A percentile compares a stretch with the other conserved stretches of the same genome.
phyloP scores from a whole-genome alignment of 495 filamentous ascomycete genomes.

The Xylaria telfairii region DNA sequence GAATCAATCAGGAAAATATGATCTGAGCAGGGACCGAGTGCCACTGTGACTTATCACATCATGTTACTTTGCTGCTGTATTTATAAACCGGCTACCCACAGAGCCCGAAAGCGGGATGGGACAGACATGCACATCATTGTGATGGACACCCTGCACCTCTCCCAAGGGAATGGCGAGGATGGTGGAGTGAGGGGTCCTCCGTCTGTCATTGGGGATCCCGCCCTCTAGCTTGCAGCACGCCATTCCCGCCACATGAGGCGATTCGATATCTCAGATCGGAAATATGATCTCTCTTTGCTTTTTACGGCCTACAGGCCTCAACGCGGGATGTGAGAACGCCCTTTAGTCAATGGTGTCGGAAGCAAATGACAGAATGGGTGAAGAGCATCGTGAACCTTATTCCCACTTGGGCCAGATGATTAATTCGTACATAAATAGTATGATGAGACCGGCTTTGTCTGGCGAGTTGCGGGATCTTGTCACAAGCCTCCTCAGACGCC shows the following conservation, averaged over 20 bases:
- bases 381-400: not conserved
- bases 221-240: conserved; percentile 22
- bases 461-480: not conserved
- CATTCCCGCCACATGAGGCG: conserved; percentile 7
- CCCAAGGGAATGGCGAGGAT: conserved; percentile 8
- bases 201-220: conserved; percentile 19
- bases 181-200: conserved; percentile 18
- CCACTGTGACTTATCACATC: not conserved
- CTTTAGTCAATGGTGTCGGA: not conserved
- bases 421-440: not conserved
- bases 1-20: not conserved
- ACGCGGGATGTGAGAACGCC: not conserved
- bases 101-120: not conserved
- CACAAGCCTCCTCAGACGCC: not conserved
- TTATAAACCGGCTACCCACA: not conserved
- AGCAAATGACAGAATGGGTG: not conserved
- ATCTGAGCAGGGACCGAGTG: not conserved
- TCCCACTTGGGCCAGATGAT: not conserved
- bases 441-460: not conserved
- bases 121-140: not conserved
- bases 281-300: conserved; percentile 10
- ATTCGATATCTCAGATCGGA: conserved; percentile 1
- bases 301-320: not conserved
- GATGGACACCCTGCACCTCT: conserved; percentile 1
- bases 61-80: not conserved